Evolutionary conservation across 306 rosid genomes (phyloP).

Genomic region (Argentina anserina): DNA sequence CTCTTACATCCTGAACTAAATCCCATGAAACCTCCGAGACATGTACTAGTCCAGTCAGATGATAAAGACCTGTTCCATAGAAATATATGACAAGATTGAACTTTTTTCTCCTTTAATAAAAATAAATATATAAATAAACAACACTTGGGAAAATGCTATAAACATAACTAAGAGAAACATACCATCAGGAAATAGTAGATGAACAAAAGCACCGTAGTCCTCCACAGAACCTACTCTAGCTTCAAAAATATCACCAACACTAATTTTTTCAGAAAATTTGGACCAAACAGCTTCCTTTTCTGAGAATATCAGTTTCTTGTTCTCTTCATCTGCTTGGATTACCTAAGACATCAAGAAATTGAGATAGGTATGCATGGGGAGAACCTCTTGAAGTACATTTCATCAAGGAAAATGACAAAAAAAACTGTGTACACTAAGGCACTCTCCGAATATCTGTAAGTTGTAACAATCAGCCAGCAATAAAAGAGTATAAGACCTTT

Average conservation of each 20-base stretch:
- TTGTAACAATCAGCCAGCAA: background rate
- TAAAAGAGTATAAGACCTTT: background rate
- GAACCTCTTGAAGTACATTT: slow-evolving; percentile 8
- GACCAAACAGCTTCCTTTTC: slow-evolving; percentile 88
- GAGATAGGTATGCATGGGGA: slow-evolving; percentile 22
- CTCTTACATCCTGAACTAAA: slow-evolving; percentile 81
- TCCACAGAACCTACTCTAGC: slow-evolving; percentile 68
- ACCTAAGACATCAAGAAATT: slow-evolving; percentile 51
- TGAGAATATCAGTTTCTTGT: slow-evolving; percentile 61
- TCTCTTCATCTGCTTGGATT: slow-evolving; percentile 72
- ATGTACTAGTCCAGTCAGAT: slow-evolving; percentile 84
- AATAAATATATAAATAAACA: too few species aligned
- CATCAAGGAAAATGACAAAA: background rate
- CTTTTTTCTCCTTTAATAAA: background rate
- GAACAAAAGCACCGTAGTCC: slow-evolving; percentile 88
- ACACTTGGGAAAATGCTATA: slow-evolving; percentile 1
- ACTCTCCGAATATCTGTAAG: background rate
- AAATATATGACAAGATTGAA: slow-evolving; percentile 37
- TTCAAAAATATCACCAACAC: slow-evolving; percentile 67
- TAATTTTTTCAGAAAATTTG: slow-evolving; percentile 57
- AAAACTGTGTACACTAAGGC: background rate
- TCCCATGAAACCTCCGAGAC: slow-evolving; percentile 96
- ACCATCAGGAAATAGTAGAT: slow-evolving; percentile 82
- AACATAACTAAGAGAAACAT: slow-evolving; percentile 14
- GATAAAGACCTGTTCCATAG: slow-evolving; percentile 77